Evolutionary conservation across 352 stramenopile species (phyloP).

Genomic region (Phytophthora syringae): DNA sequence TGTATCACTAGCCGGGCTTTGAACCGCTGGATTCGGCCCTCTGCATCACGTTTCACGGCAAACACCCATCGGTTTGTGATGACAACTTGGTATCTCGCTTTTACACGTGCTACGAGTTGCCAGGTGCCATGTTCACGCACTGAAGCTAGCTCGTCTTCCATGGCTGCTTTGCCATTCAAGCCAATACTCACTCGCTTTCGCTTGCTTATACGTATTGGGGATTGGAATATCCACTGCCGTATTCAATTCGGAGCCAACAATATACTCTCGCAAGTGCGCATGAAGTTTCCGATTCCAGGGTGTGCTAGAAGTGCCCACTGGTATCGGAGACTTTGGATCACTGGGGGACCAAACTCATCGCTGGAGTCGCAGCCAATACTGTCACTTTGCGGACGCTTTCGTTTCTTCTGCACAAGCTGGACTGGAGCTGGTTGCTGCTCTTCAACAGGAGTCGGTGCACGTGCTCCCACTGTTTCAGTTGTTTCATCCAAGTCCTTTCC

Average conservation of each 20-base stretch:
- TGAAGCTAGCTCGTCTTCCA: background rate
- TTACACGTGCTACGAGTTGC: background rate
- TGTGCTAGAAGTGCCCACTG: background rate
- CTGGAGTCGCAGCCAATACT: background rate
- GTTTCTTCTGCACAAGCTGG: background rate
- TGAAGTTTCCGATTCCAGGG: background rate
- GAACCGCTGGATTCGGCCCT: slow-evolving; percentile 13
- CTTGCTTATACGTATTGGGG: slow-evolving; percentile 7
- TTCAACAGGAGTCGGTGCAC: background rate
- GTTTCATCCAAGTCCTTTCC: background rate
- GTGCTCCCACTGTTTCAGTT: background rate
- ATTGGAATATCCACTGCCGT: background rate
- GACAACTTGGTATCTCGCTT: background rate
- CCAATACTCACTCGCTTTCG: background rate
- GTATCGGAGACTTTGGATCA: background rate
- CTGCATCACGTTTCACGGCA: slow-evolving; percentile 6
- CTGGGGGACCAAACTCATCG: background rate
- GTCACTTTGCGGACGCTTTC: background rate
- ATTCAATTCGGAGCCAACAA: slow-evolving; percentile 12
- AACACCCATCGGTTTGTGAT: slow-evolving; percentile 16
- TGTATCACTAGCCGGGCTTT: slow-evolving; percentile 15
- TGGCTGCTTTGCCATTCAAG: slow-evolving; percentile 5
- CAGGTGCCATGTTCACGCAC: background rate
- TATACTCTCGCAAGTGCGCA: slow-evolving; percentile 4
- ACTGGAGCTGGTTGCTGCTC: background rate